Evolutionary conservation across 495 filamentous ascomycete genomes (phyloP), one percentile per base, ranked within the genome.

Genomic region (Aspergillus olivimuriae): DNA sequence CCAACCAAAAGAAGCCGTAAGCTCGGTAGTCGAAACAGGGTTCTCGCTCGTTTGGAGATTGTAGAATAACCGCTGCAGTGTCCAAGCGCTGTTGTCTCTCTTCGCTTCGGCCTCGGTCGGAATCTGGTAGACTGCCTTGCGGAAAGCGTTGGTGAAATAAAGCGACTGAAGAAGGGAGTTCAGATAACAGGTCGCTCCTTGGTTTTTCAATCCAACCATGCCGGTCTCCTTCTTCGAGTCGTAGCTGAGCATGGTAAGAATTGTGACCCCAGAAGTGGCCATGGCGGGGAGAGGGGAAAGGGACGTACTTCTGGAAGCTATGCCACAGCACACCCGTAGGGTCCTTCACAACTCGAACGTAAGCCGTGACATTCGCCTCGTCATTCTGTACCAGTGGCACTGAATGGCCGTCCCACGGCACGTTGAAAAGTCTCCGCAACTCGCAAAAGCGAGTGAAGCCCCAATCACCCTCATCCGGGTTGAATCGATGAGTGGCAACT

Each of bases 271-370:
- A 28, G 17, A 19, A n/a, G 38, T 17, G 26, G 16, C 23, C 11
- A 21, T 9, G 20, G 15, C n/a, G n/a, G n/a, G n/a, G n/a, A n/a
- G n/a, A n/a, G n/a, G n/a, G n/a, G n/a, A n/a, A n/a, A 21, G 34
- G n/a, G 38, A 48, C 75, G 43, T 60, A 84, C 81, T 96, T 94
- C 53, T 85, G 78, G 67, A 99, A 96, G 66, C 87, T 96, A 65
- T 99, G 92, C 92, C 92, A 99, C 47, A 99, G 64, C n/a, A 99
- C 92, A 40, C 92, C 92, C 2, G 92, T 99, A 22, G 95, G 92
- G 60, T 99, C 92, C 64, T 96, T 94, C 33, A 95, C 82, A 36
- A 95, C 78, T 34, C 91, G 79, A 37, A 99, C 86, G 57, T 94
- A 99, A 37, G 90, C 92, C 2, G 89, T 95, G 50, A 97, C 72